Conservation (phyloP, 495 filamentous ascomycete species). For the Hypoxylon subgilvum region DNA sequence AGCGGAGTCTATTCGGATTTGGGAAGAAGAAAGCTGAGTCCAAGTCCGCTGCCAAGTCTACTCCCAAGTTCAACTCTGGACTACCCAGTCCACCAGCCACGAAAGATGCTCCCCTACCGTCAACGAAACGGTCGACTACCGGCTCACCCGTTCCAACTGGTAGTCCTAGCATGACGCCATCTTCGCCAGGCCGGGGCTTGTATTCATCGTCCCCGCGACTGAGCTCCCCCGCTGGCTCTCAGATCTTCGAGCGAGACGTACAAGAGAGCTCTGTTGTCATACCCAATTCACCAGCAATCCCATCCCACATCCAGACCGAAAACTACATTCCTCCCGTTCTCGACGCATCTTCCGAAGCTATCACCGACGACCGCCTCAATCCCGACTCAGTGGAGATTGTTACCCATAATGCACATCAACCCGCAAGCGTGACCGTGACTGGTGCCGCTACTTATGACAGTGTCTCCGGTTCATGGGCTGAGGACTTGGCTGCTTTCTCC, state of each 20-base stretch:
- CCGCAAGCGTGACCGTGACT: slow-evolving; percentile 68
- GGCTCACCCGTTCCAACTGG: slow-evolving; percentile 53
- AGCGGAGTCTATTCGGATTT: slow-evolving; percentile 64
- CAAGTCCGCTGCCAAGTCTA: slow-evolving; percentile 46
- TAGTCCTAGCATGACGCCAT: slow-evolving; percentile 53
- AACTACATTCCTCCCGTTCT: slow-evolving; percentile 90
- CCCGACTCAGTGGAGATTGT: slow-evolving; percentile 88
- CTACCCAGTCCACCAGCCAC: slow-evolving; percentile 35
- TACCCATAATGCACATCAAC: slow-evolving; percentile 80
- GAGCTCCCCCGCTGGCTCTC: slow-evolving; percentile 71
- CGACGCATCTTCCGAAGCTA: slow-evolving; percentile 85
- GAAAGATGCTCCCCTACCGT: slow-evolving; percentile 26
- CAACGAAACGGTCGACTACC: slow-evolving; percentile 46
- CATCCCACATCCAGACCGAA: slow-evolving; percentile 86
- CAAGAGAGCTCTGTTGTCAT: slow-evolving; percentile 71
- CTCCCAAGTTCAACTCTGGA: slow-evolving; percentile 37
- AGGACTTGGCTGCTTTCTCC: slow-evolving; percentile 61
- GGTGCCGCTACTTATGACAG: slow-evolving; percentile 52
- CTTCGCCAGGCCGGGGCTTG: slow-evolving; percentile 58
- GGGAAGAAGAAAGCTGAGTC: slow-evolving; percentile 70
- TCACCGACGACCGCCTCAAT: slow-evolving; percentile 77
- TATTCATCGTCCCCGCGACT: slow-evolving; percentile 64
- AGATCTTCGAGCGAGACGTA: slow-evolving; percentile 93
- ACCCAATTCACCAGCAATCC: slow-evolving; percentile 78
- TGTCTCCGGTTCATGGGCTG: slow-evolving; percentile 51